A percentile compares a stretch with the other conserved stretches of the same genome.
Evolutionary conservation across 371 early-diverging fungal species (phyloP).

Genomic region (Saksenaea vasiformis): DNA sequence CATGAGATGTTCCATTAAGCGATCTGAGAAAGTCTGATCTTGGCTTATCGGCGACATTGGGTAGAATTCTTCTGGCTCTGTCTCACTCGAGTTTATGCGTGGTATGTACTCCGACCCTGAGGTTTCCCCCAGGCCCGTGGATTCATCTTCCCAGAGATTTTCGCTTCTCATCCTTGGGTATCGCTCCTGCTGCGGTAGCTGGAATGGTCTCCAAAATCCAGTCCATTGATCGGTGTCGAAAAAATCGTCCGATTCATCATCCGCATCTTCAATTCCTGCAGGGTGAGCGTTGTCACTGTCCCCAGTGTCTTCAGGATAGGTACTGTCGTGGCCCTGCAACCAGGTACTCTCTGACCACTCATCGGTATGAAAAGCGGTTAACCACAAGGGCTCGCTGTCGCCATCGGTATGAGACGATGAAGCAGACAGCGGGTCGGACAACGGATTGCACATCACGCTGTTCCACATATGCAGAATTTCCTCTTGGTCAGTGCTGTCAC

Average conservation of each 20-base stretch:
- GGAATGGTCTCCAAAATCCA: not conserved
- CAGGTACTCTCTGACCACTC: not conserved
- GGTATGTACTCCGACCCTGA: not conserved
- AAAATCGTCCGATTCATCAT: not conserved
- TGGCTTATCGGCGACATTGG: too few relatives aligned
- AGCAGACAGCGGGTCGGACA: not conserved
- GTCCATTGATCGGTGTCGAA: not conserved
- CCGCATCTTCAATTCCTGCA: constrained; percentile 1
- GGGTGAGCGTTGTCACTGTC: not conserved
- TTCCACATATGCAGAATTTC: not conserved
- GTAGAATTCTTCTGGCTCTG: not conserved
- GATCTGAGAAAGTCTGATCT: not conserved
- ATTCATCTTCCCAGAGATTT: too few relatives aligned
- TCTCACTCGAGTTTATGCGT: not conserved
- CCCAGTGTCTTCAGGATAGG: too few relatives aligned
- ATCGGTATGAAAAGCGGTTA: not conserved
- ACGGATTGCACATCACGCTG: not conserved
- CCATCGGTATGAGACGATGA: not conserved
- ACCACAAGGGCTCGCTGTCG: not conserved
- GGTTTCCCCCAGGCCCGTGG: too few relatives aligned
- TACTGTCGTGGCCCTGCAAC: too few relatives aligned
- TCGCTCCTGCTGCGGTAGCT: too few relatives aligned
- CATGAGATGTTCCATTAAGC: not conserved
- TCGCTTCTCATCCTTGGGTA: not conserved
- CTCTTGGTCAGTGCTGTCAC: not conserved